A percentile compares a stretch with the other conserved stretches of the same genome.
Evolutionary conservation across 163 green algal species (phyloP).

Genomic region (Smithsoniella earleae): DNA sequence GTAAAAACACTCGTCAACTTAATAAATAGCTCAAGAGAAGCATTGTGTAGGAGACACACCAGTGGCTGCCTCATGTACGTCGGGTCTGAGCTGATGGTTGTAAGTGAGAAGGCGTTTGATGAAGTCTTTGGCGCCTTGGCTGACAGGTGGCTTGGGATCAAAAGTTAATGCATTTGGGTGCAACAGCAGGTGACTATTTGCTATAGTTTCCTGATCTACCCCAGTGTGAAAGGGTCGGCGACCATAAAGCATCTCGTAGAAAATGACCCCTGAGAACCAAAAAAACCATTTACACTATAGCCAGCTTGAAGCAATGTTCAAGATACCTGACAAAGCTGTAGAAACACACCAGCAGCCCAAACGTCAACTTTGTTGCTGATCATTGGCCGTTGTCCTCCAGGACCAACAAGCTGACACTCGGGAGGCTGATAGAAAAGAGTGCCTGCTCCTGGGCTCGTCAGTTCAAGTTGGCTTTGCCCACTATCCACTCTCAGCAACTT

Average conservation of each 20-base stretch:
- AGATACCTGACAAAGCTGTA: not conserved
- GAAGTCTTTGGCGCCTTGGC: constrained; percentile 17
- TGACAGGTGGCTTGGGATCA: constrained; percentile 26
- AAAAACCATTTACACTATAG: constrained; percentile 38
- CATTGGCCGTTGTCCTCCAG: constrained; percentile 41
- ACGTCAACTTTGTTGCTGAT: constrained; percentile 67
- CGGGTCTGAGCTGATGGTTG: constrained; percentile 17
- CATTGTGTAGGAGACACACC: too few relatives aligned
- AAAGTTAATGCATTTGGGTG: constrained; percentile 23
- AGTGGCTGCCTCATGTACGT: constrained; percentile 25
- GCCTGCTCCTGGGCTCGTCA: constrained; percentile 87
- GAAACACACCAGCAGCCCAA: constrained; percentile 17
- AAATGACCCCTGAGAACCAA: constrained; percentile 84
- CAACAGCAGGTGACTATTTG: constrained; percentile 19
- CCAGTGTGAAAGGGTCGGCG: constrained; percentile 73
- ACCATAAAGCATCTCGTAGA: constrained; percentile 93
- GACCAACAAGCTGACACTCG: constrained; percentile 77
- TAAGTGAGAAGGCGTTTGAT: constrained; percentile 26
- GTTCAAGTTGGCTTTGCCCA: constrained; percentile 57
- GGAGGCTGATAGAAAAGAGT: constrained; percentile 98
- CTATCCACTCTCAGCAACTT: constrained; percentile 42
- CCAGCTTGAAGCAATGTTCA: not conserved
- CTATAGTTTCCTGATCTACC: constrained; percentile 64
- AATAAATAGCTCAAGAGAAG: too few relatives aligned
- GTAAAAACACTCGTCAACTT: too few relatives aligned